Conservation (phyloP, 2,329 filamentous ascomycete species). For the Cytospora piceicola region DNA sequence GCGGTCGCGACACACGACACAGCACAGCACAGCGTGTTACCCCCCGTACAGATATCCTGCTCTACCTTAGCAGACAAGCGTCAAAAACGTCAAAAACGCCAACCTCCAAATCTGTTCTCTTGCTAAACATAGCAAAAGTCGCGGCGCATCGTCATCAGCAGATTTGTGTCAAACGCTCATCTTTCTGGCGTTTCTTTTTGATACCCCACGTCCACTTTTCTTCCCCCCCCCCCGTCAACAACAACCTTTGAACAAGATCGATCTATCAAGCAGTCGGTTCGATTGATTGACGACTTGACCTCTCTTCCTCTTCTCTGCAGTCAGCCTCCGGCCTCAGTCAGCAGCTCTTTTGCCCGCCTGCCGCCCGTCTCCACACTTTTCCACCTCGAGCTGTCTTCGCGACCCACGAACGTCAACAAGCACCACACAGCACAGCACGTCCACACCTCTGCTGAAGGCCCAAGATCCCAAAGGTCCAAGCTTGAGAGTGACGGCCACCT, state of each 20-base stretch:
- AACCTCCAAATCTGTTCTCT: slow-evolving; percentile 12
- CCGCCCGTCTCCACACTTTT: slow-evolving; percentile 26
- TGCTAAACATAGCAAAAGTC: slow-evolving; percentile 1
- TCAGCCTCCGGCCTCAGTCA: slow-evolving; percentile 20
- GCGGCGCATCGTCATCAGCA: slow-evolving; percentile 18
- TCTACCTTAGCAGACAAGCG: neutral
- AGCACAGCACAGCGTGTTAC: no score
- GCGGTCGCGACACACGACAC: neutral
- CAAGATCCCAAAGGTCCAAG: slow-evolving; percentile 20
- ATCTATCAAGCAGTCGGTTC: neutral
- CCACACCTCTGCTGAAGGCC: slow-evolving; percentile 19
- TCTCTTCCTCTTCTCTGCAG: slow-evolving; percentile 16
- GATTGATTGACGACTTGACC: slow-evolving; percentile 12
- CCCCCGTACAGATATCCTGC: neutral
- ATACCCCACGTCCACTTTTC: slow-evolving; percentile 19
- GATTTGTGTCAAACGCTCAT: slow-evolving; percentile 20
- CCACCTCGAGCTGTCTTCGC: slow-evolving; percentile 15
- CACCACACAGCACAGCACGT: slow-evolving; percentile 15
- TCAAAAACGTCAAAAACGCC: slow-evolving; percentile 18
- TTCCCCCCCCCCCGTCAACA: neutral
- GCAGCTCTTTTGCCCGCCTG: slow-evolving; percentile 3
- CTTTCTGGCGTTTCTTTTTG: slow-evolving; percentile 26
- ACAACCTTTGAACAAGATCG: neutral
- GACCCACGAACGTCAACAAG: slow-evolving; percentile 28
- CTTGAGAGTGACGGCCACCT: slow-evolving; percentile 24